Evolutionary conservation across 2,329 filamentous ascomycete genomes (phyloP), one percentile per base, ranked within the genome.

Genomic region (Aspergillus niger): DNA sequence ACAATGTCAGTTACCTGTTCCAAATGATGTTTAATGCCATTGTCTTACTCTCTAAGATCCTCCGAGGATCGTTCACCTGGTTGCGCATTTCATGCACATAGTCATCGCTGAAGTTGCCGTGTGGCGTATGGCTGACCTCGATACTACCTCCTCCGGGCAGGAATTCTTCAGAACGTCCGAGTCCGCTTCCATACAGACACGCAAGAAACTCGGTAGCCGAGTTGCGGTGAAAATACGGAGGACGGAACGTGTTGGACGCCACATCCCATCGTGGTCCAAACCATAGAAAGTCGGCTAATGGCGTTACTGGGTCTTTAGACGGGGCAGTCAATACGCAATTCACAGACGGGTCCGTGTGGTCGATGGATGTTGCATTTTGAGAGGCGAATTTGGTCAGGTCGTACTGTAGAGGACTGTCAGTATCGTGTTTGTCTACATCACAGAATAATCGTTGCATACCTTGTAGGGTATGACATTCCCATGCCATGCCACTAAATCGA

Each of bases 191-290:
- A 47, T 72, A 72, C n/a, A 72, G 30, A 44, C 65, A 66, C 13
- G 65, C 70, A 60, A 69, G 63, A 76, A 88, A 88, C 72, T 89
- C 86, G 60, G 81, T 84, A 79, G 87, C 87, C 13, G 84, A 86
- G 79, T 89, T 89, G 68, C 86, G 83, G 76, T 91, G 89, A 77
- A 89, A 91, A 82, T 87, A 91, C 0, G 89, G 89, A 24, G 87
- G 87, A 5, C 88, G 84, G 80, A 90, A 91, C 0, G 89, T 91
- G 70, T 89, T 82, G 67, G 89, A 86, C 2, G 83, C 84, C 0
- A 89, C 87, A 36, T 90, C 82, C 88, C 88, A 91, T 54, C 88
- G 82, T 1, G 89, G 88, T 8, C 88, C 87, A 77, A 91, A 90
- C 73, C 90, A 86, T 68, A 90, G 86, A 67, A 91, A 90, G 77